phyloP scores from a whole-genome alignment of 2,329 filamentous ascomycete genomes.

The Ascochyta koolunga region DNA sequence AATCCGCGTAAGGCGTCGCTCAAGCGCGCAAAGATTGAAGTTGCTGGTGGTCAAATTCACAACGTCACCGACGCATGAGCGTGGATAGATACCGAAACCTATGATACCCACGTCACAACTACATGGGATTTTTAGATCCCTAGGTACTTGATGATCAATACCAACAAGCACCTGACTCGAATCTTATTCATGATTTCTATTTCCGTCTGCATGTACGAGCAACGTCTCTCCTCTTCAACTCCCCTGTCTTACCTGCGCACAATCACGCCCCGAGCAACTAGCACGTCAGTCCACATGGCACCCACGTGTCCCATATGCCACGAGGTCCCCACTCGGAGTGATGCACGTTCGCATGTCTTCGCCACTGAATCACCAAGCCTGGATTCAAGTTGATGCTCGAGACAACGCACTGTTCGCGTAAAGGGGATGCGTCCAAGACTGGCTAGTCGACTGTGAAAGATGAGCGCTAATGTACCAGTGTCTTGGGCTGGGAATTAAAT shows the following conservation, averaged over 20 bases:
- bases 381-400: neutral
- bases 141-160: neutral
- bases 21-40: constrained; percentile 32
- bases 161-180: neutral
- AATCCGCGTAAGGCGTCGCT: constrained; percentile 36
- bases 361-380: neutral
- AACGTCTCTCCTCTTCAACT: neutral
- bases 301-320: constrained; percentile 1
- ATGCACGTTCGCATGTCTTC: neutral
- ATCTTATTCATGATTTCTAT: neutral
- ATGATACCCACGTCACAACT: neutral
- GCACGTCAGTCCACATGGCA: neutral
- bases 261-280: neutral
- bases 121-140: neutral
- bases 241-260: constrained; percentile 1
- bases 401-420: neutral
- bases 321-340: neutral
- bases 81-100: neutral
- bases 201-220: neutral
- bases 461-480: neutral
- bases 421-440: neutral
- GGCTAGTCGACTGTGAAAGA: neutral
- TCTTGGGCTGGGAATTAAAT: neutral
- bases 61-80: constrained; percentile 22
- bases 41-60: constrained; percentile 30